Conservation (phyloP, 805 yeast species). For the Yarrowia alimentaria region DNA sequence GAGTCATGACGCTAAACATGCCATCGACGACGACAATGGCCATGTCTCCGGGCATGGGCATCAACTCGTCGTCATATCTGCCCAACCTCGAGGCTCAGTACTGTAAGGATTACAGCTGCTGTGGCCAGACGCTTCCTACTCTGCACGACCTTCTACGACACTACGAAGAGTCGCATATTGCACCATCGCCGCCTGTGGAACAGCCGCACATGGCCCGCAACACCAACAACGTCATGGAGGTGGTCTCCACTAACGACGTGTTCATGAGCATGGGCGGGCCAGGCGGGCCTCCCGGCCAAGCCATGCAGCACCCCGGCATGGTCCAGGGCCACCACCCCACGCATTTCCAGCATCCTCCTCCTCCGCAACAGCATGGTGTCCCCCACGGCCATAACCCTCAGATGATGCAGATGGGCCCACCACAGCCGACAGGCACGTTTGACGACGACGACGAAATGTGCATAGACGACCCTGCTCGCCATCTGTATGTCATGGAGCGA, state of each 20-base stretch:
- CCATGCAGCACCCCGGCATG: conserved; percentile 24
- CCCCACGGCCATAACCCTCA: conserved; percentile 20
- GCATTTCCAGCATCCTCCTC: conserved; percentile 20
- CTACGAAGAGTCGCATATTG: conserved; percentile 92
- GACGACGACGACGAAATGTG: conserved; percentile 67
- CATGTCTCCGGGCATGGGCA: conserved; percentile 52
- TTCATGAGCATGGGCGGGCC: conserved; percentile 50
- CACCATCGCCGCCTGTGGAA: conserved; percentile 27
- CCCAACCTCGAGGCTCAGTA: conserved; percentile 94
- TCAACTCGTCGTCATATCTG: conserved; percentile 68
- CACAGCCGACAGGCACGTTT: conserved; percentile 38
- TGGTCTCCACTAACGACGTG: conserved; percentile 91
- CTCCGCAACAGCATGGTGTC: background rate
- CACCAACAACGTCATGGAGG: conserved; percentile 53
- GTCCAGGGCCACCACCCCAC: conserved; percentile 25
- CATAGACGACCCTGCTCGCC: conserved; percentile 96
- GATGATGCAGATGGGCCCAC: conserved; percentile 33
- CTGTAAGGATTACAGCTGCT: conserved; percentile 94
- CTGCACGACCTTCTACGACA: conserved; percentile 90
- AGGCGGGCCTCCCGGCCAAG: conserved; percentile 7
- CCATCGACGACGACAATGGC: conserved; percentile 47
- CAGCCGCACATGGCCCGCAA: conserved; percentile 29
- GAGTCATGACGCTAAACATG: conserved; percentile 37
- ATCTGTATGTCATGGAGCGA: conserved; percentile 85
- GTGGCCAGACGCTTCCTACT: conserved; percentile 90